Evolutionary conservation across 768 basidiomycete species (phyloP).

Genomic region (Suillus discolor): DNA sequence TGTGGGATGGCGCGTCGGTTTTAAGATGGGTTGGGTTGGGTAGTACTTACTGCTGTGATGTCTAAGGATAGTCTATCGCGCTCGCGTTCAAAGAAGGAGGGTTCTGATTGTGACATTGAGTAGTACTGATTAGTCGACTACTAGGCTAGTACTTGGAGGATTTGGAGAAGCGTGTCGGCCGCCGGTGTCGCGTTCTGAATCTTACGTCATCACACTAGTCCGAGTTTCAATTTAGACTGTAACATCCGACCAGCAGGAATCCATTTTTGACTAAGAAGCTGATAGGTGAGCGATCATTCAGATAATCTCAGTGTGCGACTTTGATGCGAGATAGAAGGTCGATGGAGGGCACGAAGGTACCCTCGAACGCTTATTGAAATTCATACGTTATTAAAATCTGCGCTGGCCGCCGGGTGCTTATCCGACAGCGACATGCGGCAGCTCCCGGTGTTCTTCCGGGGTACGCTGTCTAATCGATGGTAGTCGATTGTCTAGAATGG

Average conservation of each 20-base stretch:
- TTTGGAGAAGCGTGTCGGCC: no score
- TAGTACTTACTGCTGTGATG: conserved; percentile 62
- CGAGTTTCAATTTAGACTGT: no score
- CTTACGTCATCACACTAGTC: not conserved
- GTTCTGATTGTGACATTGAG: conserved; percentile 39
- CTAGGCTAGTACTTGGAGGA: not conserved
- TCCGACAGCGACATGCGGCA: not conserved
- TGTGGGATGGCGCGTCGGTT: conserved; percentile 26
- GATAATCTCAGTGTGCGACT: not conserved
- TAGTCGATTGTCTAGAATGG: not conserved
- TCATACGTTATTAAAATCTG: not conserved
- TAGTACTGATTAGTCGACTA: not conserved
- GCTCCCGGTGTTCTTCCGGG: not conserved
- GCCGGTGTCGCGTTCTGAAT: not conserved
- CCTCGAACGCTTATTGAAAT: not conserved
- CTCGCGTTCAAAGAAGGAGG: conserved; percentile 77
- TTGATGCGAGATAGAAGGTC: not conserved
- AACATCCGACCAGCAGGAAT: not conserved
- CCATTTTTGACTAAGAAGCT: not conserved
- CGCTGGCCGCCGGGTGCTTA: not conserved
- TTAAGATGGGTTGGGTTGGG: not conserved
- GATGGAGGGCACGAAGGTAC: not conserved
- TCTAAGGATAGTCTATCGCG: conserved; percentile 74
- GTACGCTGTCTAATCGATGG: not conserved
- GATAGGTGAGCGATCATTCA: not conserved